These are phyloP conservation scores for Lepiota subincarnata DNA, from an alignment of 768 basidiomycete genomes.

Conservation along the genomic window DNA sequence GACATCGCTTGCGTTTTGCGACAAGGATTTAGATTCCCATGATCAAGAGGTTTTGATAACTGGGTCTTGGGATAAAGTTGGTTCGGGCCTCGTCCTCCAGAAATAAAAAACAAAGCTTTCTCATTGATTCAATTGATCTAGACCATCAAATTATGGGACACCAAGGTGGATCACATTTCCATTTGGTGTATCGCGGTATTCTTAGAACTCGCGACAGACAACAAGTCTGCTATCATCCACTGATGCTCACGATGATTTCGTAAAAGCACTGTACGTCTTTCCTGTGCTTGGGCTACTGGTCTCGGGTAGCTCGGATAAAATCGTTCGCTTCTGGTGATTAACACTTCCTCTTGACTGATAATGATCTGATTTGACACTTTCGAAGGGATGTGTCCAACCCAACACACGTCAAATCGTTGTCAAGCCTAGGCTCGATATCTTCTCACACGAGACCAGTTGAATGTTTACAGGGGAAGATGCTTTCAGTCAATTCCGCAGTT, in stretches of 20 bases:
- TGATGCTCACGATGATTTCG: conserved; percentile 82
- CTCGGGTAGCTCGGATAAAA: conserved; percentile 89
- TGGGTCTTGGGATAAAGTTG: conserved; percentile 91
- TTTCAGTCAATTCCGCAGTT: conserved; percentile 41
- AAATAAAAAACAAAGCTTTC: not conserved
- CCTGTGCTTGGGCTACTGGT: conserved; percentile 63
- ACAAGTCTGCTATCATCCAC: conserved; percentile 68
- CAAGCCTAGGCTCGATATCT: conserved; percentile 64
- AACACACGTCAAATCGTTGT: conserved; percentile 37
- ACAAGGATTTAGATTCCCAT: conserved; percentile 33
- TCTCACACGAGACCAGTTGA: conserved; percentile 89
- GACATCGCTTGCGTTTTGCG: conserved; percentile 71
- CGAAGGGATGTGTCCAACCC: conserved; percentile 60
- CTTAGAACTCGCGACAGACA: conserved; percentile 41
- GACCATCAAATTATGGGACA: conserved; percentile 88
- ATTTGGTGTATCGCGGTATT: not conserved
- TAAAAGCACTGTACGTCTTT: conserved; percentile 78
- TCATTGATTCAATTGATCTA: conserved; percentile 26
- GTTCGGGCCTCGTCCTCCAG: not conserved
- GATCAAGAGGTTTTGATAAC: conserved; percentile 64
- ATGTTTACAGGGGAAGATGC: conserved; percentile 54
- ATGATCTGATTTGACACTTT: not conserved
- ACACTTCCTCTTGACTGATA: not conserved
- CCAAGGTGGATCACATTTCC: conserved; percentile 44
- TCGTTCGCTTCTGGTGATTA: conserved; percentile 81